Evolutionary conservation across 2,329 filamentous ascomycete genomes (phyloP), one percentile per base, ranked within the genome.

Genomic region (Aspergillus sp.): DNA sequence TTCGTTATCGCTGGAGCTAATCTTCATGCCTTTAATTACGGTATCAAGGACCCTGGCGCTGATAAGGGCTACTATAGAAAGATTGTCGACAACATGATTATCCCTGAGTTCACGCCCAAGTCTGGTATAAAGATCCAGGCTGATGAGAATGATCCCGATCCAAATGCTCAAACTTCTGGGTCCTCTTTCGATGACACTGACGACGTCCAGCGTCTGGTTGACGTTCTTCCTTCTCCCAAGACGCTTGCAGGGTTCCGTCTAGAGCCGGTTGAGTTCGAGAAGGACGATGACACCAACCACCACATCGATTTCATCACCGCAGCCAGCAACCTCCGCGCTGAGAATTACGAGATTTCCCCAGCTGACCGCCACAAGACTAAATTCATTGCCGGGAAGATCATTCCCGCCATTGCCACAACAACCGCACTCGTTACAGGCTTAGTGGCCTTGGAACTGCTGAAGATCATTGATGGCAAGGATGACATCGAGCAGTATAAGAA

Each of bases 401-500:
- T 99, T 65, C 95, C 95, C 21, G 95, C 95, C 46, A 99, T 99
- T 75, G 95, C 95, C 45, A 99, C 95, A 3, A 98, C 95, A 0
- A 99, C 95, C 3, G 93, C 95, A 3, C 82, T 99, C 57, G 93
- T 98, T 12, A 99, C 95, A 3, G 95, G 95, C 58, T 83, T 99
- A 46, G 92, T 99, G 53, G 84, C 96, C 15, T 80, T 99, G 46
- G 95, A 99, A 80, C 80, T 98, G 48, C 97, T 91, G 87, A 99
- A 99, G 86, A 85, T 99, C 62, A 82, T 99, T 46, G 95, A 98
- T 70, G 93, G 92, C 71, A 97, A 99, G 82, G 86, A 84, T n/a
- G 91, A 98, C 67, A 89, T 97, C 64, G 95, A 98, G 79, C 90
- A 98, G 77, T 99, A 96, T 87, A 98, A 98, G 85, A 99, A 99